phyloP scores from a whole-genome alignment of 2,329 filamentous ascomycete genomes.

The Monilinia laxa region DNA sequence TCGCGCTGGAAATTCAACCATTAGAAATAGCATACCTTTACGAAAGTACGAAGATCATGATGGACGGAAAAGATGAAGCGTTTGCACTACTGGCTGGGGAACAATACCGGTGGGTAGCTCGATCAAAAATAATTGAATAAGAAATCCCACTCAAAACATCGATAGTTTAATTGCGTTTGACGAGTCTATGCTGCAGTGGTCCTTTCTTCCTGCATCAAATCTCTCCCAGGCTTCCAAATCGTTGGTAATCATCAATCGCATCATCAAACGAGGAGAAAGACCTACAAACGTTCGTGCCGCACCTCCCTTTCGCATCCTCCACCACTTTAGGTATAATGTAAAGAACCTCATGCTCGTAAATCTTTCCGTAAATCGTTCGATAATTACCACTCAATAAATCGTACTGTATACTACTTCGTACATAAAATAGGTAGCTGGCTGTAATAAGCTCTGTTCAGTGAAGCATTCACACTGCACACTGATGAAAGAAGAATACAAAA shows the following conservation, averaged over 20 bases:
- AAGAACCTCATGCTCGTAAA: slow-evolving; percentile 9
- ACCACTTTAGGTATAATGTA: slow-evolving; percentile 2
- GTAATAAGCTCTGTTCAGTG: neutral
- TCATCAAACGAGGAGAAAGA: slow-evolving; percentile 11
- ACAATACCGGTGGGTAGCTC: neutral
- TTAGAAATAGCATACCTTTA: neutral
- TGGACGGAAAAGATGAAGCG: neutral
- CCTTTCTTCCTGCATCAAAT: slow-evolving; percentile 11
- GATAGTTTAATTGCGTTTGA: neutral
- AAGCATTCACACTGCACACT: neutral
- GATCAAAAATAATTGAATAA: neutral
- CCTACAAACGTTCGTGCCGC: slow-evolving; percentile 12
- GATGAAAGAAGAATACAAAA: slow-evolving; percentile 8
- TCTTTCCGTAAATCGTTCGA: slow-evolving; percentile 9
- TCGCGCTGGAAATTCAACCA: slow-evolving; percentile 4
- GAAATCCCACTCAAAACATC: neutral
- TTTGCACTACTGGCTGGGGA: slow-evolving; percentile 11
- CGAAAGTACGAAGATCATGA: neutral
- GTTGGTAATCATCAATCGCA: slow-evolving; percentile 9
- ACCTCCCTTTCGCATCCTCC: slow-evolving; percentile 9
- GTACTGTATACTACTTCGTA: neutral
- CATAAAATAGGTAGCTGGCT: neutral
- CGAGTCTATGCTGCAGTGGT: neutral
- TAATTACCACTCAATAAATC: neutral
- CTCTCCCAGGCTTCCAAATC: slow-evolving; percentile 13